Conservation (phyloP, 805 yeast genomes). For the Teunomyces lycoperdinae region DNA sequence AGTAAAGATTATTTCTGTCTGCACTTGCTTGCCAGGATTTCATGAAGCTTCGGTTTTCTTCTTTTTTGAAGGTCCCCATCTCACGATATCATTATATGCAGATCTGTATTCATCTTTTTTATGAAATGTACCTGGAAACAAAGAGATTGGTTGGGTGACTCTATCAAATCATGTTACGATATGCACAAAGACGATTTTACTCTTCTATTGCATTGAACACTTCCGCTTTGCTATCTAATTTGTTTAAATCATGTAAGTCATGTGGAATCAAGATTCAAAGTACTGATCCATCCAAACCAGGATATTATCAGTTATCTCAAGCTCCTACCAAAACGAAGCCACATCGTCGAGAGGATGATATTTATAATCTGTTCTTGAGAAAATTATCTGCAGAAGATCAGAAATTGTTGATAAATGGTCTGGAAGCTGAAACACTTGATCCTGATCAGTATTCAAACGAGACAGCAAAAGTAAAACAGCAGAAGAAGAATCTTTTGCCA, state of each 20-base stretch:
- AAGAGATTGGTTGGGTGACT: not conserved
- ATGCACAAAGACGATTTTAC: not conserved
- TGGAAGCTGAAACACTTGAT: not conserved
- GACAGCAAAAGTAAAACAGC: conserved; percentile 3
- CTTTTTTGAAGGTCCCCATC: not conserved
- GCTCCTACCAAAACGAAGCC: not conserved
- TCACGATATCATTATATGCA: not conserved
- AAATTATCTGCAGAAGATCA: conserved; percentile 25
- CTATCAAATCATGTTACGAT: not conserved
- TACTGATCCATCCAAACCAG: conserved; percentile 32
- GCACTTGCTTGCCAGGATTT: not conserved
- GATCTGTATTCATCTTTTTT: not conserved
- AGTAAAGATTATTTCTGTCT: not conserved
- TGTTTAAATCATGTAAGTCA: conserved; percentile 41
- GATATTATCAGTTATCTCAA: conserved; percentile 35
- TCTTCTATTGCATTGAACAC: conserved; percentile 6
- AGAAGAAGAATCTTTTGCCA: not conserved
- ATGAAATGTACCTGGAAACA: not conserved
- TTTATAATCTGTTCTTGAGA: conserved; percentile 16
- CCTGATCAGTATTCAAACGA: conserved; percentile 1
- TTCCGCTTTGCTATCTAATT: conserved; percentile 10
- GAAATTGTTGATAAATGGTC: conserved; percentile 21
- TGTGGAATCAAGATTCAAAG: conserved; percentile 59
- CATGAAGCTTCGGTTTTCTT: not conserved
- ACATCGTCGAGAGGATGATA: conserved; percentile 21